Evolutionary conservation across 768 basidiomycete species (phyloP), one percentile per base, ranked within the genome.

Genomic region (Mycena floridula): DNA sequence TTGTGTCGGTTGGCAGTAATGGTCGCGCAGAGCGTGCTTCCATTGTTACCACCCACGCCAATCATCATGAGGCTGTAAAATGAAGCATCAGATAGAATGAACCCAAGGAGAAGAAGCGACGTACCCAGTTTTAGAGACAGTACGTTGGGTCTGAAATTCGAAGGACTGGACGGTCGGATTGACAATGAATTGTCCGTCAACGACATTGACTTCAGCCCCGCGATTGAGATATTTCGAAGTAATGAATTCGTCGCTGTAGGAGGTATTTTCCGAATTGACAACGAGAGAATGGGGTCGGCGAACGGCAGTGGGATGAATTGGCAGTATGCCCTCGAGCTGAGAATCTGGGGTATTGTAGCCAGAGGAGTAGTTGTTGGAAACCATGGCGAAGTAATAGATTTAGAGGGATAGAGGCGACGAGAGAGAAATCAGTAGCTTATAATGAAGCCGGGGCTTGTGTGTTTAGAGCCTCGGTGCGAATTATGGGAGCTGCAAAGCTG

Each of bases 11-110:
- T 98, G 56, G 96, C 96, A 54, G 96, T 79, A 61, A 97, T 82
- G 49, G 94, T 96, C 11, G 96, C 94, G 51, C 82, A 85, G 38
- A 98, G 76, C 22, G 95, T 98, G 40, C 87, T 78, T 41, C 95
- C 96, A 59, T 99, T 99, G 78, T 99, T 99, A 42, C 96, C 95
- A 46, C 95, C 94, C 47, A 93, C 68, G 47, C 96, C 96, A 55
- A 98, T 85, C 79, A 99, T 86, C 88, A 99, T 87, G 51, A 99
- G 76, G 44, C 94, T 97, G 49, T 50, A n/a, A n/a, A n/a, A n/a
- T n/a, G n/a, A n/a, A 48, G 35, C 44, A 30, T 38, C 25, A 25
- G n/a, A 56, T 36, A 25, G 23, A 41, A 8, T 32, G 44, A 11
- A 46, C 46, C 7, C 24, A 28, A 43, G 18, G 46, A 37, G 35